Evolutionary conservation across 306 rosid species (phyloP), one percentile per base, ranked within the genome.

Genomic region (Phaseolus lunatus): DNA sequence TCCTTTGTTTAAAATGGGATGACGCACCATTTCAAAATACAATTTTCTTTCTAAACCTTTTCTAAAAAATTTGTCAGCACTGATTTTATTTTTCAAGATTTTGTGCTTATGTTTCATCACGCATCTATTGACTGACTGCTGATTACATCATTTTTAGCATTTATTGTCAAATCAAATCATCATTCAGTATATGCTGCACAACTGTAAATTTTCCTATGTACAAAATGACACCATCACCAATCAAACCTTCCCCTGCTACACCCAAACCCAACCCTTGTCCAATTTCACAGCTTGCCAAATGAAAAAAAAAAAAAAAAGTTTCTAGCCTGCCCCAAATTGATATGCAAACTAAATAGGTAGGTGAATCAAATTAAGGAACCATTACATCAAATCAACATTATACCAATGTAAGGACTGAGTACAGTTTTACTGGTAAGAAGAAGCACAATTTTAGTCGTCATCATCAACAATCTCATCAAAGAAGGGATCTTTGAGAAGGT

Each of bases 401-500:
- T n/a, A 22, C 26, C 14, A 54, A 9, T 2, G 12, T 24, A 66
- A 74, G n/a, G 33, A 73, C 72, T 31, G 59, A 74, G n/a, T 24
- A 74, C 72, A 31, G 7, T 3, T 43, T 62, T 31, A 31, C 67
- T 39, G 26, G 61, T 72, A 85, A 54, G 74, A 82, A 76, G 53
- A 49, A 56, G 45, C 5, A 31, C 2, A 54, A 24, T 86, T 79
- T 48, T n/a, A n/a, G n/a, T 89, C 86, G 31, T 84, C 90, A 39
- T 79, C 89, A 20, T 72, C 82, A 41, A 83, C 74, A 56, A 90
- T 41, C 41, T 89, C 97, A 10, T 85, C 79, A 43, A 95, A 95
- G 84, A 95, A 92, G 0, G 96, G 67, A 47, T 94, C 92, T 10
- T 35, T 70, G 75, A 94, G 98, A 75, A 94, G 96, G 49, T 94